These are phyloP conservation scores for Lachancea thermotolerans DNA, from an alignment of 805 yeast species.

Conservation along the genomic window DNA sequence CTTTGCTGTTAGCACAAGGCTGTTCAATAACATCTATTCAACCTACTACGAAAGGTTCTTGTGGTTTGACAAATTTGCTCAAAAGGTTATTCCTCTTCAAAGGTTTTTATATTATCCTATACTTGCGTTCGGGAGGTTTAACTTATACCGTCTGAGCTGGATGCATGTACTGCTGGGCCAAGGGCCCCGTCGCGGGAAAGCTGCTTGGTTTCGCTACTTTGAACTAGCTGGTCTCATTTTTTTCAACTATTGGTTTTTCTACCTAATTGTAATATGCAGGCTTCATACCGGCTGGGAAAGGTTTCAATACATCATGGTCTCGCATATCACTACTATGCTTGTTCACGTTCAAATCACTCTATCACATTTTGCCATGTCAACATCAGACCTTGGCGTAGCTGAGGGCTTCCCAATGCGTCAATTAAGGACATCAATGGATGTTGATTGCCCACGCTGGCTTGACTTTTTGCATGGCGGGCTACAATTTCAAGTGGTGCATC, in stretches of 20 bases:
- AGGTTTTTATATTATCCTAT: slow-evolving; percentile 70
- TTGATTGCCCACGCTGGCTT: slow-evolving; percentile 87
- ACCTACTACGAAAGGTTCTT: slow-evolving; percentile 68
- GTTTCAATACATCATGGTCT: slow-evolving; percentile 56
- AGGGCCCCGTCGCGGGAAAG: slow-evolving; percentile 76
- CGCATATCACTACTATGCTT: slow-evolving; percentile 78
- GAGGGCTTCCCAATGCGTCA: slow-evolving; percentile 79
- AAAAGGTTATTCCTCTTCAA: slow-evolving; percentile 54
- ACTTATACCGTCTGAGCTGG: slow-evolving; percentile 78
- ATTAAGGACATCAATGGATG: slow-evolving; percentile 89
- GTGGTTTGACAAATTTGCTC: slow-evolving; percentile 62
- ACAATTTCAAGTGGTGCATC: slow-evolving; percentile 88
- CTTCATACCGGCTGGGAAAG: slow-evolving; percentile 50
- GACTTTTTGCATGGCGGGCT: slow-evolving; percentile 89
- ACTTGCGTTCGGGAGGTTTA: slow-evolving; percentile 77
- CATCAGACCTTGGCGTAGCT: slow-evolving; percentile 73
- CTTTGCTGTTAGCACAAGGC: slow-evolving; percentile 72
- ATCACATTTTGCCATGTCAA: slow-evolving; percentile 90
- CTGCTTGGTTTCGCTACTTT: slow-evolving; percentile 78
- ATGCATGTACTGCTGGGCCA: slow-evolving; percentile 62
- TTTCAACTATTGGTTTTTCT: slow-evolving; percentile 80
- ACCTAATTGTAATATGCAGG: slow-evolving; percentile 45
- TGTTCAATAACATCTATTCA: slow-evolving; percentile 65
- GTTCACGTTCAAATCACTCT: slow-evolving; percentile 91
- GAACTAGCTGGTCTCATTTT: slow-evolving; percentile 64